Percentiles rank a stretch among this genome's conserved stretches.
These are phyloP conservation scores for Sicyos edulis DNA, from an alignment of 306 rosid genomes.

Conservation along the genomic window DNA sequence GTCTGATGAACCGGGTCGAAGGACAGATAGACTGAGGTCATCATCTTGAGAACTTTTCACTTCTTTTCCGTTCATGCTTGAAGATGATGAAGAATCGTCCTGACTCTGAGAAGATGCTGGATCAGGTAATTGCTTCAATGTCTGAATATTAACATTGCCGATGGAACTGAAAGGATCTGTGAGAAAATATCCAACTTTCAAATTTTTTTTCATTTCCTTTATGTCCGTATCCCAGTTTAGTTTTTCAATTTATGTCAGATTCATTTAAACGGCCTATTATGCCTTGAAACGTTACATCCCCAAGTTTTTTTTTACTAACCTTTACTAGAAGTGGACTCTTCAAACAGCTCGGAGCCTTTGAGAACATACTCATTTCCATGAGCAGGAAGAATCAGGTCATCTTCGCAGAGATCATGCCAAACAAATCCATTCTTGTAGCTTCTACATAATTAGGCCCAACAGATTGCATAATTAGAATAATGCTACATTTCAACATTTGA, in stretches of 20 bases:
- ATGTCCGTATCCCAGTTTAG: neutral
- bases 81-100: constrained; percentile 72
- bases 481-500: neutral
- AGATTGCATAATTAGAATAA: constrained; percentile 18
- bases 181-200: constrained; percentile 22
- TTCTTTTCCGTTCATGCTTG: constrained; percentile 73
- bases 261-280: neutral
- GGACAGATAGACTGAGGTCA: constrained; percentile 49
- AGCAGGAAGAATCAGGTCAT: constrained; percentile 71
- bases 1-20: constrained; percentile 41
- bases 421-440: constrained; percentile 86
- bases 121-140: constrained; percentile 60
- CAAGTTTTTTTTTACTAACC: neutral
- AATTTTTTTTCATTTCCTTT: neutral
- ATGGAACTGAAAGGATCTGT: constrained; percentile 55
- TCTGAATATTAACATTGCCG: constrained; percentile 47
- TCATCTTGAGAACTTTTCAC: constrained; percentile 60
- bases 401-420: constrained; percentile 91
- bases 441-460: constrained; percentile 38
- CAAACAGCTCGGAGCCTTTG: constrained; percentile 91
- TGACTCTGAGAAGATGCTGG: constrained; percentile 62
- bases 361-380: constrained; percentile 89
- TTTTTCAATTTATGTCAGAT: neutral
- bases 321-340: constrained; percentile 67
- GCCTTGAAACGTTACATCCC: neutral